Conservation (phyloP, 2,329 filamentous ascomycete genomes). For the Dactylellina parvicollis region DNA sequence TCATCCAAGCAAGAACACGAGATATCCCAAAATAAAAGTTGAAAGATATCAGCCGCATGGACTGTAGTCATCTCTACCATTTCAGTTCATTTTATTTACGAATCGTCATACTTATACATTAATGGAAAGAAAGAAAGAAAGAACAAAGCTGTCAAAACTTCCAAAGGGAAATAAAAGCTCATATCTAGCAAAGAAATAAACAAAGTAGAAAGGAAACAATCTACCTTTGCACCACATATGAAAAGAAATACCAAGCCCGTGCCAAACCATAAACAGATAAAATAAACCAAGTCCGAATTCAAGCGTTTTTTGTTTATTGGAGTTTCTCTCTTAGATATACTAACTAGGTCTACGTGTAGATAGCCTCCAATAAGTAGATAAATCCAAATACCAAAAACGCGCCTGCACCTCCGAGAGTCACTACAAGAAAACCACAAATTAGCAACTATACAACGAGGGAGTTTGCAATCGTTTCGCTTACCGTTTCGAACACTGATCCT, state of each 20-base stretch:
- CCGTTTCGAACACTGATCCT: conserved; percentile 94
- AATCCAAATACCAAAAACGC: conserved; percentile 92
- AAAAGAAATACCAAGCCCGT: conserved; percentile 7
- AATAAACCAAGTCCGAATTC: conserved; percentile 11
- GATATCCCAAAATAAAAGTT: neutral
- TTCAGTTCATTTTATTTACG: conserved; percentile 23
- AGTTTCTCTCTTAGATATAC: conserved; percentile 7
- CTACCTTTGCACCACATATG: conserved; percentile 31
- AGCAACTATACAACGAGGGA: conserved; percentile 54
- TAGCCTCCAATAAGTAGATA: conserved; percentile 86
- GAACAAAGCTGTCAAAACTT: neutral
- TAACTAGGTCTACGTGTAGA: conserved; percentile 63
- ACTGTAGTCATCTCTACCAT: conserved; percentile 11
- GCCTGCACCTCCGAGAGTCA: conserved; percentile 78
- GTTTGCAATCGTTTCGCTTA: conserved; percentile 68
- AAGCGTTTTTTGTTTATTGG: conserved; percentile 15
- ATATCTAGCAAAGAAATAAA: conserved; percentile 13
- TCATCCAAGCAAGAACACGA: neutral
- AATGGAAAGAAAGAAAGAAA: conserved; percentile 27
- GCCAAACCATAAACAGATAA: neutral
- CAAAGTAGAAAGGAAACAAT: conserved; percentile 4
- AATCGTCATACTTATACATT: conserved; percentile 53
- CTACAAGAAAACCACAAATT: conserved; percentile 68
- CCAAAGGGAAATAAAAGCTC: neutral
- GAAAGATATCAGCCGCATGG: neutral